Conservation (phyloP, 306 rosid species). For the Medicago lupulina region DNA sequence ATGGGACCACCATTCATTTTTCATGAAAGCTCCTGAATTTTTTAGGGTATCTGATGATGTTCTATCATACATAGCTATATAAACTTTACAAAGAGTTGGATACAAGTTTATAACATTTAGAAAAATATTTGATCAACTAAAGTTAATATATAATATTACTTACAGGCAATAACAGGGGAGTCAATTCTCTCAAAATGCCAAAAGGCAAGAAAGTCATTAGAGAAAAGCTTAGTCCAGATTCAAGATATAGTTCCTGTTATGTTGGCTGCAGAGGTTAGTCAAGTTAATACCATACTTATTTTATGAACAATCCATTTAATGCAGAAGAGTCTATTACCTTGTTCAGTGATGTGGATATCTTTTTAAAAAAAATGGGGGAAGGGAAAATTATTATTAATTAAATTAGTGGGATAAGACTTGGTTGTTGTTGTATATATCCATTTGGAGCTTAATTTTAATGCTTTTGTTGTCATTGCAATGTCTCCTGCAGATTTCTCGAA, state of each 20-base stretch:
- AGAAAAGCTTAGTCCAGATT: constrained; percentile 65
- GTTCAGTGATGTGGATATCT: no score
- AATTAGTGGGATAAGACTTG: no score
- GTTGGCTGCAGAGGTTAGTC: constrained; percentile 75
- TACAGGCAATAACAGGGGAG: constrained; percentile 79
- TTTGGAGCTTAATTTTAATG: constrained; percentile 37
- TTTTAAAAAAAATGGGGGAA: no score
- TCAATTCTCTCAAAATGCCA: constrained; percentile 59
- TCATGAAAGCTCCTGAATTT: constrained; percentile 1
- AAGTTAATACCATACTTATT: background rate
- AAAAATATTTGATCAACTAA: constrained; percentile 29
- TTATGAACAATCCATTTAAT: no score
- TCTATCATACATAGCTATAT: background rate
- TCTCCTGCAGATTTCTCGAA: constrained; percentile 74
- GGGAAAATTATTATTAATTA: no score
- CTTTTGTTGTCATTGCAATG: constrained; percentile 41
- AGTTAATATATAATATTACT: constrained; percentile 37
- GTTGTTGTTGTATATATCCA: background rate
- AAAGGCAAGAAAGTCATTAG: constrained; percentile 56
- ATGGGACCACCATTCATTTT: constrained; percentile 18
- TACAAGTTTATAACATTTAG: background rate
- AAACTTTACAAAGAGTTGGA: constrained; percentile 24
- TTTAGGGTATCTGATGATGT: background rate
- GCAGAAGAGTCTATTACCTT: no score
- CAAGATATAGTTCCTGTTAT: constrained; percentile 68